phyloP scores from a whole-genome alignment of 805 yeast genomes.

The Grigorovia humatica region DNA sequence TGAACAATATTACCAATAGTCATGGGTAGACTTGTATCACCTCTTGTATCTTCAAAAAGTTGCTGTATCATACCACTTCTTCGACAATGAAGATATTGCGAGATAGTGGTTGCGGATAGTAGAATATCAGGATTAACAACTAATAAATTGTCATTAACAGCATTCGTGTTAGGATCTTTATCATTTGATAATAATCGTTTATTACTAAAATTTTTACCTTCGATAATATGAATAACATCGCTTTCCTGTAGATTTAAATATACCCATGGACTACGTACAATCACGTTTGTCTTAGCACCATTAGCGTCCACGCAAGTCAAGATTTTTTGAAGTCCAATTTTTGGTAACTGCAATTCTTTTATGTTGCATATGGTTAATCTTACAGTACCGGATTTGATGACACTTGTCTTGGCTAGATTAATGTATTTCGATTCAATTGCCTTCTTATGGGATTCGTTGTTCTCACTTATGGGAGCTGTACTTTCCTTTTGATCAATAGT shows the following conservation, averaged over 20 bases:
- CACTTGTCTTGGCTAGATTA: slow-evolving; percentile 34
- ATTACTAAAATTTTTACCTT: slow-evolving; percentile 27
- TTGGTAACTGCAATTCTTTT: slow-evolving; percentile 12
- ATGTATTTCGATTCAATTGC: slow-evolving; percentile 3
- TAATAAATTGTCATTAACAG: slow-evolving; percentile 44
- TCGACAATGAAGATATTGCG: slow-evolving; percentile 65
- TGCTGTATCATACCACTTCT: slow-evolving; percentile 56
- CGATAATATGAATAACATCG: slow-evolving; percentile 56
- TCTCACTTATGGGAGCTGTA: neutral
- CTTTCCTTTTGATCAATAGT: neutral
- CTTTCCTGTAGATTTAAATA: slow-evolving; percentile 36
- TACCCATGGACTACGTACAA: slow-evolving; percentile 55
- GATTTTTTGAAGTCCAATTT: slow-evolving; percentile 38
- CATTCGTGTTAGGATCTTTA: slow-evolving; percentile 17
- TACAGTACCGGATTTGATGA: slow-evolving; percentile 35
- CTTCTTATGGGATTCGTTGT: neutral
- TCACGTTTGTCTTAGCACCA: slow-evolving; percentile 30
- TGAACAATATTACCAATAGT: slow-evolving; percentile 81
- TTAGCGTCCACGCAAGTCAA: slow-evolving; percentile 39
- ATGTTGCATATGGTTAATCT: slow-evolving; percentile 20
- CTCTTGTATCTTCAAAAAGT: slow-evolving; percentile 45
- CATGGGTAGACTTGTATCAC: slow-evolving; percentile 53
- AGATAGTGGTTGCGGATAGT: slow-evolving; percentile 70
- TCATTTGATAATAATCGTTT: slow-evolving; percentile 24
- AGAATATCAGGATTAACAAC: slow-evolving; percentile 78